Percentiles rank a stretch among this genome's conserved stretches.
phyloP scores from a whole-genome alignment of 306 rosid species.

The Glycyrrhiza uralensis region DNA sequence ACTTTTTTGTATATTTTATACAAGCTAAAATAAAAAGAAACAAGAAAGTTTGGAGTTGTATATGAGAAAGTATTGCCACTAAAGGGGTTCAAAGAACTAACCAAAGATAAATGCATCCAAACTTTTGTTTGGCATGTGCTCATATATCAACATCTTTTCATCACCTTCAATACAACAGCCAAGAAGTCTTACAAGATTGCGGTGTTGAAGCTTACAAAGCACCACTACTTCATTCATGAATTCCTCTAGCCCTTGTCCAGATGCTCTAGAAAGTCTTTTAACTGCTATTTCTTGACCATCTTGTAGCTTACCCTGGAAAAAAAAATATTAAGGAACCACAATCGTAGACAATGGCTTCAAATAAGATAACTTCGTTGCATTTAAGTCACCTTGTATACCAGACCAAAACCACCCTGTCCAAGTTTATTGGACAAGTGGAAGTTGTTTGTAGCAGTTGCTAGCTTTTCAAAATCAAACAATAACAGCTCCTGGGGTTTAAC shows the following conservation, averaged over 20 bases:
- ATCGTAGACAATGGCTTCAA: neutral
- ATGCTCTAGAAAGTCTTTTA: slow-evolving; percentile 34
- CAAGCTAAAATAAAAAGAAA: neutral
- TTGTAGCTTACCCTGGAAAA: slow-evolving; percentile 18
- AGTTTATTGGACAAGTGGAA: slow-evolving; percentile 17
- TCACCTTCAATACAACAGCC: slow-evolving; percentile 28
- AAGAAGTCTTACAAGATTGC: slow-evolving; percentile 32
- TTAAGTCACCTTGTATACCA: slow-evolving; percentile 18
- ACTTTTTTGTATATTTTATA: neutral
- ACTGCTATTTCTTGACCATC: slow-evolving; percentile 32
- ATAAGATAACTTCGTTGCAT: neutral
- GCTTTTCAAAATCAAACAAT: neutral
- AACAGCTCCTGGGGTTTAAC: slow-evolving; percentile 2
- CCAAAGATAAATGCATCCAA: slow-evolving; percentile 27
- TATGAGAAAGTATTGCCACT: neutral
- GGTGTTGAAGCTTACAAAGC: slow-evolving; percentile 34
- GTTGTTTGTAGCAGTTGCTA: slow-evolving; percentile 15
- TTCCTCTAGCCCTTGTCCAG: slow-evolving; percentile 32
- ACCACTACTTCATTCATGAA: slow-evolving; percentile 33
- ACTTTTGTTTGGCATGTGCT: slow-evolving; percentile 34
- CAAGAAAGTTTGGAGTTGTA: neutral
- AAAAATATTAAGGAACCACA: neutral
- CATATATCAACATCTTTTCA: slow-evolving; percentile 36
- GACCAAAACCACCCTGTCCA: slow-evolving; percentile 29
- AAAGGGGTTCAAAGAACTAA: neutral